A percentile compares a stretch with the other conserved stretches of the same genome.
phyloP scores from a whole-genome alignment of 2,329 filamentous ascomycete genomes.

The Emericellopsis cladophorae region DNA sequence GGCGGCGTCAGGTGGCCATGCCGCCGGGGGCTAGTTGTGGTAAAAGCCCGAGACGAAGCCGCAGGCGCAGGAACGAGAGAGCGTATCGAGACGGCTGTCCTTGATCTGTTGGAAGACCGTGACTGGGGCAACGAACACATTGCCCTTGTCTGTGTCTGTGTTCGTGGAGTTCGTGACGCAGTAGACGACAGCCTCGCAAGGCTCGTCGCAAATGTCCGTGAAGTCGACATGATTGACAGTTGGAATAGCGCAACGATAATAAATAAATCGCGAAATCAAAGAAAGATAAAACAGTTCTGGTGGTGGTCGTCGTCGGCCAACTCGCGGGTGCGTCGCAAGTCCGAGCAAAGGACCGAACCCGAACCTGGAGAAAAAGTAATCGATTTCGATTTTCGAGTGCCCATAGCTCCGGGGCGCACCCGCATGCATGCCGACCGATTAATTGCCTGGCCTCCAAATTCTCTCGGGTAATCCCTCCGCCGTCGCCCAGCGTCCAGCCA shows the following conservation, averaged over 20 bases:
- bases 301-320: too few species aligned
- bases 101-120: not conserved
- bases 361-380: too few species aligned
- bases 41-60: conserved; percentile 39
- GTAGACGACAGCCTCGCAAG: conserved; percentile 18
- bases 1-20: conserved; percentile 79
- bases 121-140: not conserved
- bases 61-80: conserved; percentile 2
- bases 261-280: not conserved
- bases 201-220: conserved; percentile 18
- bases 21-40: conserved; percentile 40
- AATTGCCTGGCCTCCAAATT: too few species aligned
- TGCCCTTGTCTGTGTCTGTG: conserved; percentile 7
- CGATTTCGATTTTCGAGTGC: too few species aligned
- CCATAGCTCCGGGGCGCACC: too few species aligned
- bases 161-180: conserved; percentile 14
- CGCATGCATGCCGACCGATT: too few species aligned
- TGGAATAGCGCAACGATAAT: not conserved
- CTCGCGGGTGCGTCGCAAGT: too few species aligned
- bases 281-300: too few species aligned
- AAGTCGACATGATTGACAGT: conserved; percentile 12
- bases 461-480: too few species aligned
- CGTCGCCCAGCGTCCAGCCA: not conserved
- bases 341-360: too few species aligned
- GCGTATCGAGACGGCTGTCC: not conserved